Percentiles rank a stretch among this genome's conserved stretches.
phyloP scores from a whole-genome alignment of 2,329 filamentous ascomycete species.

The Aspergillus jensenii region DNA sequence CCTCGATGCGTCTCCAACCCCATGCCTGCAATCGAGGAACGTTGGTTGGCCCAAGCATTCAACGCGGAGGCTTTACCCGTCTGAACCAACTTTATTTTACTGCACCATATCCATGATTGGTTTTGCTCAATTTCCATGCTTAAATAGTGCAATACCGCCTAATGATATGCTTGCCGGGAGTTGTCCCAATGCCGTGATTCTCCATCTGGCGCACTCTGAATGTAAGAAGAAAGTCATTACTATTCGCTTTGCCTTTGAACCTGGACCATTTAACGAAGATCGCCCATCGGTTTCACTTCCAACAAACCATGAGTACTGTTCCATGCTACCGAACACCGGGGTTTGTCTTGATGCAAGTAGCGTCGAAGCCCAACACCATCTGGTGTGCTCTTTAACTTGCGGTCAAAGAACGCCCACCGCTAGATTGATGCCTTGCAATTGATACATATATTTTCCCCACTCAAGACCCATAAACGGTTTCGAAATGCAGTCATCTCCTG shows the following conservation, averaged over 20 bases:
- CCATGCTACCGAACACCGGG: not conserved
- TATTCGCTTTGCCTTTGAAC: too few relatives aligned
- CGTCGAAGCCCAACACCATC: slow-evolving; percentile 16
- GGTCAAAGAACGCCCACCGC: slow-evolving; percentile 25
- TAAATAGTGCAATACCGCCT: not conserved
- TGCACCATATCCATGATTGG: not conserved
- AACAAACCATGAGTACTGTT: too few relatives aligned
- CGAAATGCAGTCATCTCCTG: not conserved
- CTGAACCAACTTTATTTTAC: not conserved
- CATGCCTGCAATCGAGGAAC: not conserved
- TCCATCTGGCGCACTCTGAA: too few relatives aligned
- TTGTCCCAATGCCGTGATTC: not conserved
- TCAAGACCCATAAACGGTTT: not conserved
- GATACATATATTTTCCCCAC: slow-evolving; percentile 1
- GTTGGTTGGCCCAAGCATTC: slow-evolving; percentile 11
- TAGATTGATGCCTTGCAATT: slow-evolving; percentile 5
- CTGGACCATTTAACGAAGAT: too few relatives aligned
- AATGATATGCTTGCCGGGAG: not conserved
- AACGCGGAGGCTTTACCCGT: slow-evolving; percentile 8
- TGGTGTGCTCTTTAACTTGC: slow-evolving; percentile 22
- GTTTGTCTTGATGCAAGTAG: slow-evolving; percentile 8
- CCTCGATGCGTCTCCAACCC: not conserved
- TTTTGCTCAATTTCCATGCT: not conserved
- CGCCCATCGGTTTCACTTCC: too few relatives aligned
- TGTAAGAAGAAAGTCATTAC: too few relatives aligned